Conservation (phyloP, 306 rosid species). For the Fragaria iinumae region DNA sequence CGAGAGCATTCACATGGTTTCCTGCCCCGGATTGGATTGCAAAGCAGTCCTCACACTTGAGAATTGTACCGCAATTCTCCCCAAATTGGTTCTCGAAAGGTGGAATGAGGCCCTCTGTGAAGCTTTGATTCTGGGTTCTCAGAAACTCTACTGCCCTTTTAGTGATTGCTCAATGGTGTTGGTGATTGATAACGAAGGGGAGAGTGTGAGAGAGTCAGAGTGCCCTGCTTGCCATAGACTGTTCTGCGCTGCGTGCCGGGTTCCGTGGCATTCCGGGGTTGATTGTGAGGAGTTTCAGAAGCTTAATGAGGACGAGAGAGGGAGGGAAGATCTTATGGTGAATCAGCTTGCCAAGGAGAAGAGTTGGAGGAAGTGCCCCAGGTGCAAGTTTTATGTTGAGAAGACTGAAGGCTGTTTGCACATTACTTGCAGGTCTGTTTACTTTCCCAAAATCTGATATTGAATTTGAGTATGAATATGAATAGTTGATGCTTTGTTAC, state of each 20-base stretch:
- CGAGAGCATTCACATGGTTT: constrained; percentile 25
- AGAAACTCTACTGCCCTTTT: constrained; percentile 44
- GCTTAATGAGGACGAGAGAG: constrained; percentile 35
- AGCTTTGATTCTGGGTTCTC: constrained; percentile 7
- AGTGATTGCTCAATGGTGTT: constrained; percentile 48
- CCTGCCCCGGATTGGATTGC: constrained; percentile 49
- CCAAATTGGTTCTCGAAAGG: constrained; percentile 32
- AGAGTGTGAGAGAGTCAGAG: constrained; percentile 26
- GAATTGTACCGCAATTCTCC: constrained; percentile 32
- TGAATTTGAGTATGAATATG: background rate
- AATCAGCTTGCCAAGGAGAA: constrained; percentile 33
- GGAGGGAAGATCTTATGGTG: constrained; percentile 43
- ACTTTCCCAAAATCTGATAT: background rate
- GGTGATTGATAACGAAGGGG: constrained; percentile 22
- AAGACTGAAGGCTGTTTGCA: constrained; percentile 43
- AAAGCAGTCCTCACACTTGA: constrained; percentile 26
- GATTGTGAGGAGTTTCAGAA: constrained; percentile 42
- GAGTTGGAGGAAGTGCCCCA: constrained; percentile 54
- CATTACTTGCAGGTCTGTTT: constrained; percentile 52
- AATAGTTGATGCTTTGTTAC: background rate
- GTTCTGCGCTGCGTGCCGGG: constrained; percentile 51
- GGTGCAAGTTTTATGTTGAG: constrained; percentile 38
- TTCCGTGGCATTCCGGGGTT: constrained; percentile 54
- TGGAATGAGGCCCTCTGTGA: constrained; percentile 45
- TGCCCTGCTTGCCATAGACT: constrained; percentile 61